Percentiles rank a stretch among this genome's conserved stretches.
These are phyloP conservation scores for Diaporthe citri DNA, from an alignment of 2,329 filamentous ascomycete genomes.

Conservation along the genomic window DNA sequence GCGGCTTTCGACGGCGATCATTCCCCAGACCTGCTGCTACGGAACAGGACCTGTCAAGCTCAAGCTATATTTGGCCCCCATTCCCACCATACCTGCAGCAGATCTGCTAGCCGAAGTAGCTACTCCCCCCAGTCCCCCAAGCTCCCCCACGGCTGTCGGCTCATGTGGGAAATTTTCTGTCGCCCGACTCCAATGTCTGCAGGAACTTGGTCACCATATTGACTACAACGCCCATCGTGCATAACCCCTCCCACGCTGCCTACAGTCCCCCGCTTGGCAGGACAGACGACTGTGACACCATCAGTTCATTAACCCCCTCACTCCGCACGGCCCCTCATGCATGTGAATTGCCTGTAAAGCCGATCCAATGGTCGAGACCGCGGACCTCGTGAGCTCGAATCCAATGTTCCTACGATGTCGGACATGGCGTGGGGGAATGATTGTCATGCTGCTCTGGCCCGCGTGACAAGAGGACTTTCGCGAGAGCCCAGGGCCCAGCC, in stretches of 20 bases:
- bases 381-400: neutral
- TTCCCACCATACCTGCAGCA: slow-evolving; percentile 24
- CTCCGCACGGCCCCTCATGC: slow-evolving; percentile 32
- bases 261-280: neutral
- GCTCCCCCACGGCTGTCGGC: slow-evolving; percentile 10
- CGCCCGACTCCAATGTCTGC: slow-evolving; percentile 16
- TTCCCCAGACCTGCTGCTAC: slow-evolving; percentile 13
- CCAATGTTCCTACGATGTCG: neutral
- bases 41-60: slow-evolving; percentile 3
- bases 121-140: neutral
- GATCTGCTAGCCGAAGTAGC: slow-evolving; percentile 23
- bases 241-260: slow-evolving; percentile 18
- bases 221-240: neutral
- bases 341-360: slow-evolving; percentile 9
- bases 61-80: slow-evolving; percentile 31
- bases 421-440: neutral
- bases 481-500: neutral
- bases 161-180: slow-evolving; percentile 8
- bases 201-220: slow-evolving; percentile 22
- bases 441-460: neutral
- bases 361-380: neutral
- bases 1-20: slow-evolving; percentile 16
- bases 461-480: neutral
- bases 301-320: slow-evolving; percentile 15
- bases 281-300: slow-evolving; percentile 2